phyloP scores from a whole-genome alignment of 1,139 yeast species.

The Sugiyamaella castrensis region DNA sequence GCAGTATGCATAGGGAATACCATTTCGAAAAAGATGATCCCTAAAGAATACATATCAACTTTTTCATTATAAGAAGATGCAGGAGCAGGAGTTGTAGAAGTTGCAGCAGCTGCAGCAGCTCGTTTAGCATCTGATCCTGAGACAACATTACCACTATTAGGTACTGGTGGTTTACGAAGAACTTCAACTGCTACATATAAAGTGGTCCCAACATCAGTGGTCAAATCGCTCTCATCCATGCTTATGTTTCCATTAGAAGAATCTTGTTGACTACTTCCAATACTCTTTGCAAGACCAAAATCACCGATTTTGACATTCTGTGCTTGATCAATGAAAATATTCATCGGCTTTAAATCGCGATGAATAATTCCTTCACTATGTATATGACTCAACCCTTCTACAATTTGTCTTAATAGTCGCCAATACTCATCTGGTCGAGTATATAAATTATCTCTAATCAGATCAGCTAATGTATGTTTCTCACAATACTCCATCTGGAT shows the following conservation, averaged over 20 bases:
- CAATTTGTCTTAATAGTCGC: conserved; percentile 80
- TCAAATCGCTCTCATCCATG: conserved; percentile 48
- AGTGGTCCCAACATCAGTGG: conserved; percentile 91
- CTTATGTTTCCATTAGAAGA: no score
- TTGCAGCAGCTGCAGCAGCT: conserved; percentile 12
- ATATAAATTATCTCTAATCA: conserved; percentile 78
- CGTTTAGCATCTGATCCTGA: conserved; percentile 10
- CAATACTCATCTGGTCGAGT: conserved; percentile 76
- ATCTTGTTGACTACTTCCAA: conserved; percentile 17
- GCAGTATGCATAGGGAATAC: conserved; percentile 76
- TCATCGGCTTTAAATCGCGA: conserved; percentile 92
- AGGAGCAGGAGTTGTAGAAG: background rate
- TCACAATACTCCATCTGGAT: conserved; percentile 99
- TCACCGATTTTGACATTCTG: conserved; percentile 93
- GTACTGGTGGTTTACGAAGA: conserved; percentile 37
- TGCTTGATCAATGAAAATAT: conserved; percentile 88
- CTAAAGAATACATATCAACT: conserved; percentile 93
- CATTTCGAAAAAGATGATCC: conserved; percentile 95
- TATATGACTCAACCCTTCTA: conserved; percentile 88
- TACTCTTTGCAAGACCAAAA: conserved; percentile 82
- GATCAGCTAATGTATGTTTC: conserved; percentile 79
- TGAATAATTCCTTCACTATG: conserved; percentile 94
- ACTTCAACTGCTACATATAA: conserved; percentile 92
- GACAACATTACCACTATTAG: no score
- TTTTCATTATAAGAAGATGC: conserved; percentile 66